Percentiles rank a stretch among this genome's conserved stretches.
Evolutionary conservation across 371 early-diverging fungal species (phyloP).

Genomic region (Amoeboaphelidium occidentale): DNA sequence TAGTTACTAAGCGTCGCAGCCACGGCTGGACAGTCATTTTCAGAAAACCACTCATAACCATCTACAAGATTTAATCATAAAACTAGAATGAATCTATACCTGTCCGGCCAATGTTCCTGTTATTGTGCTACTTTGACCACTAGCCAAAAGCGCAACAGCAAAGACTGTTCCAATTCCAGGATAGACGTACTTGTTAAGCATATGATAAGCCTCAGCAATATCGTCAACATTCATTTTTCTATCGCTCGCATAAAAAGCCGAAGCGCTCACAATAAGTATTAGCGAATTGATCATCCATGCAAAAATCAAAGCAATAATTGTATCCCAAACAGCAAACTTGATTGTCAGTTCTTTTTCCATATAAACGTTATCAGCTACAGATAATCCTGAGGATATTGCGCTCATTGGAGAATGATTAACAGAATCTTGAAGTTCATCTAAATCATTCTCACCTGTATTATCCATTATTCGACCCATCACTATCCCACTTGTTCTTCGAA

Average conservation of each 20-base stretch:
- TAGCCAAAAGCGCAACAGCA: slow-evolving; percentile 42
- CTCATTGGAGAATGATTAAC: too few species aligned
- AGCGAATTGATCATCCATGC: slow-evolving; percentile 52
- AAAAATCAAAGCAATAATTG: slow-evolving; percentile 34
- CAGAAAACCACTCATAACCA: slow-evolving; percentile 56
- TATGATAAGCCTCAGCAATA: slow-evolving; percentile 32
- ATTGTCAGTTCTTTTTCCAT: background rate
- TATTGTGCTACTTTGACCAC: slow-evolving; percentile 51
- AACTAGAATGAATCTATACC: too few species aligned
- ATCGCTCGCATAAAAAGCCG: slow-evolving; percentile 29
- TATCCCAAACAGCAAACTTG: slow-evolving; percentile 25
- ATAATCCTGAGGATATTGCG: too few species aligned
- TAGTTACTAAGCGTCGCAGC: slow-evolving; percentile 39
- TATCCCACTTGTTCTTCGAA: background rate
- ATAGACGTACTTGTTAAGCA: slow-evolving; percentile 31
- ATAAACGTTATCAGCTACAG: background rate
- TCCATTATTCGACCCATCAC: background rate
- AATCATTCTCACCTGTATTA: background rate
- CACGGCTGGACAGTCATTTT: slow-evolving; percentile 34
- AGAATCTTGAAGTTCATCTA: background rate
- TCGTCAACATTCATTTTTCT: slow-evolving; percentile 17
- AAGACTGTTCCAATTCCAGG: slow-evolving; percentile 36
- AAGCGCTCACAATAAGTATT: slow-evolving; percentile 48
- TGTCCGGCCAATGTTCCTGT: slow-evolving; percentile 70
- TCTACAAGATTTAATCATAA: too few species aligned